Evolutionary conservation across 768 basidiomycete species (phyloP).

Genomic region (Crassisporium funariophilum): DNA sequence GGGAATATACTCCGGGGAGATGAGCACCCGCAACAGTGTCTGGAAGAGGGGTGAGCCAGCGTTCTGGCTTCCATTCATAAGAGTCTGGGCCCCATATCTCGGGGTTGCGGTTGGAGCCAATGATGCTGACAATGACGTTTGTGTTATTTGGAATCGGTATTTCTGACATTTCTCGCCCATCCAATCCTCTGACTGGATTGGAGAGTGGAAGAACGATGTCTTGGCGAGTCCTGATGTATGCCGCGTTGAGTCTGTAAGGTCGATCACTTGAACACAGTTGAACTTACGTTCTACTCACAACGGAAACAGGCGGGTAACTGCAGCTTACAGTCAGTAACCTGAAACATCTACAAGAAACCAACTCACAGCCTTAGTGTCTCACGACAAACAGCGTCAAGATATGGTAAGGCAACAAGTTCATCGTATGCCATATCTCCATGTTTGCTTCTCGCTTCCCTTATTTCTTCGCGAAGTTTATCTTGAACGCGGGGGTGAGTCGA

Average conservation of each 20-base stretch:
- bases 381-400: slow-evolving; percentile 39
- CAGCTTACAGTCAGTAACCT: background rate
- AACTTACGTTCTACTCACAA: slow-evolving; percentile 20
- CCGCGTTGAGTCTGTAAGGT: background rate
- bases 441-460: slow-evolving; percentile 23
- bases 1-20: slow-evolving; percentile 45
- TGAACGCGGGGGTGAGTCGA: slow-evolving; percentile 21
- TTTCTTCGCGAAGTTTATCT: slow-evolving; percentile 23
- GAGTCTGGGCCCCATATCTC: slow-evolving; percentile 51
- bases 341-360: background rate
- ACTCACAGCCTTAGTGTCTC: slow-evolving; percentile 40
- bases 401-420: slow-evolving; percentile 36
- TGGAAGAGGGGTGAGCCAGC: slow-evolving; percentile 40
- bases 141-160: slow-evolving; percentile 41
- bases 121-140: slow-evolving; percentile 25
- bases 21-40: slow-evolving; percentile 30
- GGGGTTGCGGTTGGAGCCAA: slow-evolving; percentile 38
- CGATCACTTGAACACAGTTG: background rate
- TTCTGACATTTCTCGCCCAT: slow-evolving; percentile 25
- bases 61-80: slow-evolving; percentile 47
- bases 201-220: slow-evolving; percentile 24
- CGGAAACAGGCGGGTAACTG: slow-evolving; percentile 24
- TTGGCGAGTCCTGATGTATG: slow-evolving; percentile 15
- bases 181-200: slow-evolving; percentile 20
- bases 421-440: slow-evolving; percentile 33